These are phyloP conservation scores for Scutellaria barbata DNA, from an alignment of 257 asterid species.

Conservation along the genomic window DNA sequence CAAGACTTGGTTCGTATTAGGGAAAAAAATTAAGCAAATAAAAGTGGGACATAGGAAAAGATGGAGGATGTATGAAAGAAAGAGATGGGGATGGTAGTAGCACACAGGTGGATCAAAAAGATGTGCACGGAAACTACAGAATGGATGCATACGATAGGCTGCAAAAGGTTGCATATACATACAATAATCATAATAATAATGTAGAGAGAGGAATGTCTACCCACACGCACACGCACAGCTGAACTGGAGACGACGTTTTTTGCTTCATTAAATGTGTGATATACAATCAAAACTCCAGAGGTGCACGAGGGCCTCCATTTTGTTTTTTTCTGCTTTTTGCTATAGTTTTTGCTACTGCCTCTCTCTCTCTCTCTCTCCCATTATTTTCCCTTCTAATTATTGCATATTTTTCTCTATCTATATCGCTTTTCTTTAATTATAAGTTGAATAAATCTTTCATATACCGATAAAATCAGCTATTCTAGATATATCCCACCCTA, in stretches of 20 bases:
- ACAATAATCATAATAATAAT: conserved; percentile 48
- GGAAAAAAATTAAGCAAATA: conserved; percentile 12
- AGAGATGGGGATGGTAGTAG: conserved; percentile 45
- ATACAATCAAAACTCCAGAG: conserved; percentile 62
- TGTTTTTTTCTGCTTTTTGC: conserved; percentile 59
- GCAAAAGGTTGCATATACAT: conserved; percentile 43
- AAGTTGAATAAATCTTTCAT: conserved; percentile 22
- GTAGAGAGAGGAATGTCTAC: conserved; percentile 51
- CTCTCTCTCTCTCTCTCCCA: conserved; percentile 43
- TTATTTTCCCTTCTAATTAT: conserved; percentile 46
- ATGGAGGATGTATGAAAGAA: conserved; percentile 40
- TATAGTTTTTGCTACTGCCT: conserved; percentile 47
- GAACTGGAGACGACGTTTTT: conserved; percentile 44
- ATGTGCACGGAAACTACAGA: conserved; percentile 49
- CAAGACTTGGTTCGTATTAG: conserved; percentile 30
- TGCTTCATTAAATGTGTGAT: conserved; percentile 71
- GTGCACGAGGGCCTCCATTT: conserved; percentile 86
- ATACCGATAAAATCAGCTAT: conserved; percentile 27
- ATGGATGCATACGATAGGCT: conserved; percentile 47
- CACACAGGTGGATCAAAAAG: conserved; percentile 37
- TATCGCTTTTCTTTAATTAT: conserved; percentile 21
- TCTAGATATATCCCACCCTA: conserved; percentile 32
- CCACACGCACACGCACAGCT: conserved; percentile 73
- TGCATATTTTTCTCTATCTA: conserved; percentile 33
- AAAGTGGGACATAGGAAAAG: conserved; percentile 43